Percentiles rank a stretch among this genome's conserved stretches.
phyloP scores from a whole-genome alignment of 2,329 filamentous ascomycete genomes.

The Monilinia fructigena region DNA sequence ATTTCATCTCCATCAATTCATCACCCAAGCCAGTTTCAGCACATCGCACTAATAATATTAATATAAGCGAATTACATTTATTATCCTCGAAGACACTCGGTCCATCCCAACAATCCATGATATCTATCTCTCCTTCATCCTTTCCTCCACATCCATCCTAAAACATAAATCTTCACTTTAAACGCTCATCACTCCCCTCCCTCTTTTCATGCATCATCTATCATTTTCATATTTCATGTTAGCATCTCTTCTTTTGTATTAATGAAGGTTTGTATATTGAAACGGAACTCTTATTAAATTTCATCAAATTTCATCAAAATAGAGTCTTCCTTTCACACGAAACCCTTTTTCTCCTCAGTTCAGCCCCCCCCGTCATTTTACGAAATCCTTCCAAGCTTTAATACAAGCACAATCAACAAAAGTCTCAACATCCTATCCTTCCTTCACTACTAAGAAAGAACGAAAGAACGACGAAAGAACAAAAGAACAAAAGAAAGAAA shows the following conservation, averaged over 20 bases:
- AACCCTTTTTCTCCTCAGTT: constrained; percentile 6
- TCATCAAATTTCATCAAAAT: neutral
- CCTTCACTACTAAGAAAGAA: too few species aligned
- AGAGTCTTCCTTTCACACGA: constrained; percentile 16
- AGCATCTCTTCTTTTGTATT: constrained; percentile 23
- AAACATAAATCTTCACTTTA: neutral
- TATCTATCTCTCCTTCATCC: too few species aligned
- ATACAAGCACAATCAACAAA: constrained; percentile 20
- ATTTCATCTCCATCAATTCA: neutral
- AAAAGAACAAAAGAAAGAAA: too few species aligned
- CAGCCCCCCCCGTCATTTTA: neutral
- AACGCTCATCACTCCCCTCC: neutral
- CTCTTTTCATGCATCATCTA: constrained; percentile 9
- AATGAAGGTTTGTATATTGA: constrained; percentile 24
- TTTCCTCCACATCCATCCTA: constrained; percentile 1
- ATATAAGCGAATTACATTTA: constrained; percentile 5
- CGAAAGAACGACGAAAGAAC: too few species aligned
- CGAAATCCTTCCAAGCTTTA: constrained; percentile 15
- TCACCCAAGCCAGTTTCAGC: constrained; percentile 11
- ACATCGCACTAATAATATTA: neutral
- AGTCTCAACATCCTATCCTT: too few species aligned
- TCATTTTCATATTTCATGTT: constrained; percentile 5
- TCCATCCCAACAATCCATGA: constrained; percentile 15
- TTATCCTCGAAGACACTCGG: constrained; percentile 4
- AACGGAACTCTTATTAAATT: neutral